Evolutionary conservation across 2,329 filamentous ascomycete genomes (phyloP).

Genomic region (Xylaria sp.): DNA sequence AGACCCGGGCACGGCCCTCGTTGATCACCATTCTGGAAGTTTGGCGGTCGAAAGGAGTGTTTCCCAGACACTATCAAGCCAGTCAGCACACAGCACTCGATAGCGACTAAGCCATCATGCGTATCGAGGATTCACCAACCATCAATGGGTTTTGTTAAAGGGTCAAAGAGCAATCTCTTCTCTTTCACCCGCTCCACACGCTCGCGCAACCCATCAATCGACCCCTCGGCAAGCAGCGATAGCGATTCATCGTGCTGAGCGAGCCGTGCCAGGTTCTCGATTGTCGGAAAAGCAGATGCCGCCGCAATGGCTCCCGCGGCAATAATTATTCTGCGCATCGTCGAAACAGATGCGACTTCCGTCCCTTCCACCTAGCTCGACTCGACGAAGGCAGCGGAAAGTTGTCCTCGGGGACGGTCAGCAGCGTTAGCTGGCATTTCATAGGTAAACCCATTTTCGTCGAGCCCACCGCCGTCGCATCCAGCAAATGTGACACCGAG

Average conservation of each 20-base stretch:
- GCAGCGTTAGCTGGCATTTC: neutral
- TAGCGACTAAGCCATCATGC: neutral
- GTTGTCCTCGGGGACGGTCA: neutral
- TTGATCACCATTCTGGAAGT: conserved; percentile 34
- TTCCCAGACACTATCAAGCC: conserved; percentile 20
- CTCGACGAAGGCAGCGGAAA: neutral
- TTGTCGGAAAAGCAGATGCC: conserved; percentile 25
- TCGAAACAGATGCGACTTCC: neutral
- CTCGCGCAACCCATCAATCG: conserved; percentile 20
- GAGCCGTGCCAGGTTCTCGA: conserved; percentile 31
- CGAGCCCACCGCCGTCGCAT: neutral
- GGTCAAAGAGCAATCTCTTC: conserved; percentile 28
- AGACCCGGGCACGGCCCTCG: conserved; percentile 39
- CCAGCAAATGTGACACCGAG: neutral
- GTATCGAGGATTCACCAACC: neutral
- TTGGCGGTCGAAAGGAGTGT: conserved; percentile 28
- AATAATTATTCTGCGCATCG: conserved; percentile 3
- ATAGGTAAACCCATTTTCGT: neutral
- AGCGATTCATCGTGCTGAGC: conserved; percentile 8
- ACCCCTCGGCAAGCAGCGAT: conserved; percentile 4
- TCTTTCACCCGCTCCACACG: conserved; percentile 24
- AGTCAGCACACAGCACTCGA: neutral
- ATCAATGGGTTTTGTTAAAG: conserved; percentile 27
- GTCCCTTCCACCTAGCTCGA: neutral
- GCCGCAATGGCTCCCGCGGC: conserved; percentile 1